Base-by-base conservation (phyloP, 2,329 filamentous ascomycete species). In the Didymellaceae sp. region DNA sequence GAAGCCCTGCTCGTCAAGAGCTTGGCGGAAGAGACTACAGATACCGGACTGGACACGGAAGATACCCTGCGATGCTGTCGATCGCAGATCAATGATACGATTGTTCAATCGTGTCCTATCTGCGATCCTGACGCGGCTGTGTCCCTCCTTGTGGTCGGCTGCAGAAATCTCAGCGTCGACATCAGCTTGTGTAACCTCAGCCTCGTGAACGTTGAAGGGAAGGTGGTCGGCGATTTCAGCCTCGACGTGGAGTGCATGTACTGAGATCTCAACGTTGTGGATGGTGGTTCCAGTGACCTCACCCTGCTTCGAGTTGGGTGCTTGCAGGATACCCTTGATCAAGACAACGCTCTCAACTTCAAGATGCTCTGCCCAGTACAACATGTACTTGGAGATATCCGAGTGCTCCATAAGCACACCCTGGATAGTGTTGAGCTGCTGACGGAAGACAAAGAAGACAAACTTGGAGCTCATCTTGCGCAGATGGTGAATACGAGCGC, bases 11-110 rank as follows among this genome's bases (percentile, higher is more conserved):
- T 82, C 79, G 59, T 93, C 88, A 1, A 97, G 82, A 2, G 87
- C 85, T 8, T 82, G 75, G 39, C 92, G 88, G 81, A 96, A 97
- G 20, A 89, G 80, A 62, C 88, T 88, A 62, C 88, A 87, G 48
- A 96, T 85, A 20, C 85, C 87, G 4, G 91, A 88, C 59, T 94
- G 90, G 39, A 96, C 85, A 52, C 90, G 88, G 80, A 96, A 96
- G 57, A 96, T 88, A 25, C 88, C 86, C 71, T 96, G 91, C 39
- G 91, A 91, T 1, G 90, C 84, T 0, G 90, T 88, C n/a, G 92
- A 92, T 39, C 92, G 84, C 42, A 96, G 78, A 74, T 93, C 92
- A 35, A 96, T 83, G 52, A 96, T 84, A 42, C 92, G 87, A 71
- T 92, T 91, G 47, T 82, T 80, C 60, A 91, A 79, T 52, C 92